A percentile compares a stretch with the other conserved stretches of the same genome.
Conservation (phyloP, 2,329 filamentous ascomycete genomes). For the Penicillium griseofulvum region DNA sequence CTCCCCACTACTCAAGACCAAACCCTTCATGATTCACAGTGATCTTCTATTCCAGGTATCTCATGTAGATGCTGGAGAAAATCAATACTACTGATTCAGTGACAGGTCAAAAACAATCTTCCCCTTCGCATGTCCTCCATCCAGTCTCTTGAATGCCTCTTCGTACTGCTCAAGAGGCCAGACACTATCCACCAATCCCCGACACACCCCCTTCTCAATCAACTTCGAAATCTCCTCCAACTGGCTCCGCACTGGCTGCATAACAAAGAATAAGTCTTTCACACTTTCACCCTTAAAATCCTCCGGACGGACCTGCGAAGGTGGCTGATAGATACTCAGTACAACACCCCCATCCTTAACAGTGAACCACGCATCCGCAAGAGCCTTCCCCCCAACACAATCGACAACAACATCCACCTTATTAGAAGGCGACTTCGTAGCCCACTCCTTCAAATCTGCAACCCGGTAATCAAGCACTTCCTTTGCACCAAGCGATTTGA, state of each 20-base stretch:
- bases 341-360: constrained; percentile 39
- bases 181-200: constrained; percentile 42
- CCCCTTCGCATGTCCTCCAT: constrained; percentile 42
- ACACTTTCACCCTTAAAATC: constrained; percentile 27
- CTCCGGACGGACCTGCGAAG: constrained; percentile 31
- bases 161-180: constrained; percentile 42
- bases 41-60: neutral
- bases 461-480: constrained; percentile 43
- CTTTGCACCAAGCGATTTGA: constrained; percentile 42
- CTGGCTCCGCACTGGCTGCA: constrained; percentile 38
- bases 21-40: neutral
- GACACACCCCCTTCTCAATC: constrained; percentile 40
- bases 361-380: constrained; percentile 46
- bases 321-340: constrained; percentile 43
- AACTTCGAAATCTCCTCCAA: constrained; percentile 39
- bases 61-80: too few relatives aligned
- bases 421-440: constrained; percentile 15
- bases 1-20: neutral
- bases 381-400: constrained; percentile 41
- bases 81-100: neutral
- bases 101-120: constrained; percentile 43
- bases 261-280: constrained; percentile 44
- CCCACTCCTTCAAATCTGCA: neutral
- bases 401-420: constrained; percentile 48
- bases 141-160: constrained; percentile 41